Conservation (phyloP, 176 grass and related monocot species). For the Carex pumila region DNA sequence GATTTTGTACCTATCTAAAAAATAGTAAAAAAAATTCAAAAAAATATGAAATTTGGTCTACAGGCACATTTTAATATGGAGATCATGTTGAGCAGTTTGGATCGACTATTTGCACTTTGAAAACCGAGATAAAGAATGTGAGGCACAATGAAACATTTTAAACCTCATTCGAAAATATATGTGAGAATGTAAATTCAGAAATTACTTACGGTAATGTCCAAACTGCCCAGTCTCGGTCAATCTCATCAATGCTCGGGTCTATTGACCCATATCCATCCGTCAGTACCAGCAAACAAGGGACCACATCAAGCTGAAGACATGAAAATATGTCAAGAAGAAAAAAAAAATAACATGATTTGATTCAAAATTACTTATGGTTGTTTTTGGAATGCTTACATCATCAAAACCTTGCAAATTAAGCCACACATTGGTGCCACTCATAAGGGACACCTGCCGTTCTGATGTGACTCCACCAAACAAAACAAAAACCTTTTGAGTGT, state of each 20-base stretch:
- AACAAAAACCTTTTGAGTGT: conserved; percentile 65
- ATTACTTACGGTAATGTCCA: conserved; percentile 84
- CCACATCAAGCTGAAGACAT: conserved; percentile 75
- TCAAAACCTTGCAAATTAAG: conserved; percentile 86
- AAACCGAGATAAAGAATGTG: no score
- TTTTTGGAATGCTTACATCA: conserved; percentile 58
- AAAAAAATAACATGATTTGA: background rate
- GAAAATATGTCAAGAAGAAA: conserved; percentile 18
- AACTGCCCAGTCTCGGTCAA: conserved; percentile 35
- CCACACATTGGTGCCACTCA: conserved; percentile 99
- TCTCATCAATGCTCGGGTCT: conserved; percentile 26
- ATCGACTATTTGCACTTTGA: no score
- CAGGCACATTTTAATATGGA: no score
- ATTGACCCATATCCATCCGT: conserved; percentile 45
- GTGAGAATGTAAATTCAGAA: background rate
- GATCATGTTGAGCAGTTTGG: no score
- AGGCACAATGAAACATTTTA: no score
- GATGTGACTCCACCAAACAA: conserved; percentile 94
- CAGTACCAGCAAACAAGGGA: conserved; percentile 78
- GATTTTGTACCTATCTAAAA: no score
- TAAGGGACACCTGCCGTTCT: conserved; percentile 92
- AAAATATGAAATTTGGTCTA: no score
- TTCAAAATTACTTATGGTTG: background rate
- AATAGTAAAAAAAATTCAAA: no score
- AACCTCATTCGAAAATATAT: background rate